Evolutionary conservation across 1,139 yeast genomes (phyloP), one percentile per base, ranked within the genome.

Genomic region (Suhomyces bolitotheri): DNA sequence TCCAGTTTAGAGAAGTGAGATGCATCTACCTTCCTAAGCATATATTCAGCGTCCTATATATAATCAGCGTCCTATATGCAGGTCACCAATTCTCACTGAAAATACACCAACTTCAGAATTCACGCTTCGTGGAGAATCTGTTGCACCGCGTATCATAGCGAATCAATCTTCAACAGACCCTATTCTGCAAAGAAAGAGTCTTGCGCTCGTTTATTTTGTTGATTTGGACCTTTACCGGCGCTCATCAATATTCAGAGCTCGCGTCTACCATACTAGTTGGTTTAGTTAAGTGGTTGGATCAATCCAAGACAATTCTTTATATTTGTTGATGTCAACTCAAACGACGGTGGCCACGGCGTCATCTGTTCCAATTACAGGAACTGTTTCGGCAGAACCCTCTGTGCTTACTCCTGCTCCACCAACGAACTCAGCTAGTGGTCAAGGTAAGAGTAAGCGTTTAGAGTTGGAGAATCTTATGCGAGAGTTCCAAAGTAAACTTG

Each of bases 401-500:
- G 31, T 31, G 9, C 17, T 29, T 8, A 26, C 29, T 10, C 13
- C 33, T 11, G 35, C 17, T n/a, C 33, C 16, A 21, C 22, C 33
- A 3, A 29, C 35, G 2, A 8, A 30, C 4, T 17, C 41, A 3
- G 16, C 42, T 3, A 29, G 16, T 4, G 34, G 41, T 7, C 29
- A 29, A n/a, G 51, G 47, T 33, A 47, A 44, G 10, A 50, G 46
- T 37, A 75, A 73, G 44, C 67, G 95, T 43, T 66, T 82, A 24
- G 95, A 88, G 44, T 73, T 90, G 19, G 94, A 86, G 48, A 59
- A 66, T 2, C 69, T 88, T 43, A 87, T 90, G 54, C 71, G 77
- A 31, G 90, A 84, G 41, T 78, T 90, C 45, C 92, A 86, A 45
- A 71, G 71, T 36, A 69, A 73, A 40, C 59, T 90, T 39, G 97